Evolutionary conservation across 2,329 filamentous ascomycete genomes (phyloP).

Genomic region (Colletotrichum cereale): DNA sequence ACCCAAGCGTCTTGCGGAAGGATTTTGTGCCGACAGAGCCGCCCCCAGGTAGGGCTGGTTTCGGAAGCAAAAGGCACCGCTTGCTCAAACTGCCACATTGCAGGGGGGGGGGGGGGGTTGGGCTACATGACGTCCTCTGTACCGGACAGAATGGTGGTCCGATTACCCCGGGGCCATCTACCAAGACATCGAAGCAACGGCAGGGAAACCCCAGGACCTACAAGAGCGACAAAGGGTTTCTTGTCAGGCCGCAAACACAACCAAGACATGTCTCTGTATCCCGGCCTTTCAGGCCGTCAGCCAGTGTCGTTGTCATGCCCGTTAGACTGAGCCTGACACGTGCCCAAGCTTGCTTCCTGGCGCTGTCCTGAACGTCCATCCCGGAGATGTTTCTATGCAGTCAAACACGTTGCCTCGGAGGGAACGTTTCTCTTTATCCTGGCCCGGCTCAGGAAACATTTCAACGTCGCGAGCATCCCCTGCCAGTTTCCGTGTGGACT

Average conservation of each 20-base stretch:
- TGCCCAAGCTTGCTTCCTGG: not conserved
- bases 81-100: conserved; percentile 14
- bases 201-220: not conserved
- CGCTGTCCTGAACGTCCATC: not conserved
- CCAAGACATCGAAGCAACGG: not conserved
- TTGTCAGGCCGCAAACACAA: not conserved
- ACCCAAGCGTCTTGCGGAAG: conserved; percentile 36
- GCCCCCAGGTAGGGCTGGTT: conserved; percentile 24
- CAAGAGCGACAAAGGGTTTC: not conserved
- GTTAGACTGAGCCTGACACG: conserved; percentile 34
- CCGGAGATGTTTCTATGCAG: not conserved
- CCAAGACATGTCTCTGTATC: not conserved
- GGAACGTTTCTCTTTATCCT: not conserved
- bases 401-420: not conserved
- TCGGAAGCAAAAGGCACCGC: conserved; percentile 24
- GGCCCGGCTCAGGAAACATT: conserved; percentile 9
- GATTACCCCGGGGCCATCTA: not conserved
- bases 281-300: not conserved
- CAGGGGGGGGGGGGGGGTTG: no score
- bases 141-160: not conserved
- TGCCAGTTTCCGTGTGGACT: conserved; percentile 7
- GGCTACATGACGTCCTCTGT: conserved; percentile 17
- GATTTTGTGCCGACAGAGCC: conserved; percentile 27
- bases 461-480: not conserved
- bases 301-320: not conserved